A percentile compares a stretch with the other conserved stretches of the same genome.
phyloP scores from a whole-genome alignment of 2,329 filamentous ascomycete genomes.

The Bipolaris bicolor region DNA sequence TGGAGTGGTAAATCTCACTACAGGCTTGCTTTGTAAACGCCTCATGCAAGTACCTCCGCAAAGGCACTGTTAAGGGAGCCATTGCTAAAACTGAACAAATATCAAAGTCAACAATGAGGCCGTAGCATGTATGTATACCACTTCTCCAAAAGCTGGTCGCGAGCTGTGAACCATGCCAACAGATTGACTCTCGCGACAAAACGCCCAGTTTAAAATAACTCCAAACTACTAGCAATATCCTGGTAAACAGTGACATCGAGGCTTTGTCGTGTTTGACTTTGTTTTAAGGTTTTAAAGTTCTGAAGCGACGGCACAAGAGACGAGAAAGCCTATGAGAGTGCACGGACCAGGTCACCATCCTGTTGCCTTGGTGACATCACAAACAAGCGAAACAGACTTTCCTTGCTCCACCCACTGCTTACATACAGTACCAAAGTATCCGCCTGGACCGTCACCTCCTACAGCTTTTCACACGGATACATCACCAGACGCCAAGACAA shows the following conservation, averaged over 20 bases:
- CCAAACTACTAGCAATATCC: neutral
- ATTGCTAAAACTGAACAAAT: too few species aligned
- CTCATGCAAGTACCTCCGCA: too few species aligned
- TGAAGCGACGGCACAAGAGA: neutral
- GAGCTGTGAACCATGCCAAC: too few species aligned
- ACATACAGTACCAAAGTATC: constrained; percentile 3
- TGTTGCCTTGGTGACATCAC: constrained; percentile 33
- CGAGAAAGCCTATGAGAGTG: neutral
- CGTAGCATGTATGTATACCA: neutral
- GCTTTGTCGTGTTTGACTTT: neutral
- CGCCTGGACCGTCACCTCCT: constrained; percentile 1
- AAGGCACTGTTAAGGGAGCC: too few species aligned
- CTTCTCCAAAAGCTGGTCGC: neutral
- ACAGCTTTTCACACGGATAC: neutral
- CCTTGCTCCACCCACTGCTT: constrained; percentile 11
- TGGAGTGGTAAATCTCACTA: neutral
- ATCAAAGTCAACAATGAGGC: neutral
- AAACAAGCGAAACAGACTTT: constrained; percentile 28
- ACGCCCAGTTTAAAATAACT: neutral
- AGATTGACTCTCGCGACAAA: too few species aligned
- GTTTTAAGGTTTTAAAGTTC: neutral
- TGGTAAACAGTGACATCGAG: too few species aligned
- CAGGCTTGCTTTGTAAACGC: neutral
- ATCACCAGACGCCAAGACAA: neutral
- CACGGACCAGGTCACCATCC: constrained; percentile 9